Evolutionary conservation across 2,329 filamentous ascomycete genomes (phyloP).

Genomic region (Sporothrix brasiliensis): DNA sequence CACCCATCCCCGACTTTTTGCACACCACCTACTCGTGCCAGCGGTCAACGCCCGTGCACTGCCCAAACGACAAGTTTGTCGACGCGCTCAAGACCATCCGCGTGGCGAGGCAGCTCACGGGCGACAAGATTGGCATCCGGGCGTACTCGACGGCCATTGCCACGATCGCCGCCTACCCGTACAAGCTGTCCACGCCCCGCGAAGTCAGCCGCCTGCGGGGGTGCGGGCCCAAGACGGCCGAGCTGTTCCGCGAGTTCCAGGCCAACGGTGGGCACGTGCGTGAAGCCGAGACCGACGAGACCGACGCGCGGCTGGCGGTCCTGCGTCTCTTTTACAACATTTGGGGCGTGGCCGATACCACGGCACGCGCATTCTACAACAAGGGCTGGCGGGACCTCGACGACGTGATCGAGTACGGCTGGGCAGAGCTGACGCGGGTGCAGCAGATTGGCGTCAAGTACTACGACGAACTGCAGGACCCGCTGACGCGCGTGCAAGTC

Average conservation of each 20-base stretch:
- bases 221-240: slow-evolving; percentile 77
- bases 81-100: slow-evolving; percentile 73
- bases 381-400: slow-evolving; percentile 82
- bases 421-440: slow-evolving; percentile 71
- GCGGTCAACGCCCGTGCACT: slow-evolving; percentile 68
- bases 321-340: slow-evolving; percentile 78
- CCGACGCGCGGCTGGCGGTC: slow-evolving; percentile 64
- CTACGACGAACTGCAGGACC: slow-evolving; percentile 78
- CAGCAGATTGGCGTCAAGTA: slow-evolving; percentile 95
- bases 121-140: slow-evolving; percentile 77
- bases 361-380: slow-evolving; percentile 78
- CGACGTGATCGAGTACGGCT: slow-evolving; percentile 81
- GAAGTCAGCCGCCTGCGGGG: slow-evolving; percentile 68
- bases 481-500: slow-evolving; percentile 73
- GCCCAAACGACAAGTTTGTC: slow-evolving; percentile 77
- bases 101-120: slow-evolving; percentile 67
- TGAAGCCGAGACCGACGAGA: slow-evolving; percentile 66
- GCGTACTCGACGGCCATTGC: slow-evolving; percentile 90
- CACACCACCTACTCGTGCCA: slow-evolving; percentile 76
- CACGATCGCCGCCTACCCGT: slow-evolving; percentile 77
- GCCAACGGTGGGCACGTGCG: slow-evolving; percentile 57
- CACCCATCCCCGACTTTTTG: slow-evolving; percentile 68
- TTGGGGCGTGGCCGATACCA: slow-evolving; percentile 87
- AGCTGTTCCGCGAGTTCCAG: slow-evolving; percentile 75
- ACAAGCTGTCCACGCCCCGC: slow-evolving; percentile 45